Base-by-base conservation (phyloP, 345 rosid genomes). In the Limnanthes douglasii region DNA sequence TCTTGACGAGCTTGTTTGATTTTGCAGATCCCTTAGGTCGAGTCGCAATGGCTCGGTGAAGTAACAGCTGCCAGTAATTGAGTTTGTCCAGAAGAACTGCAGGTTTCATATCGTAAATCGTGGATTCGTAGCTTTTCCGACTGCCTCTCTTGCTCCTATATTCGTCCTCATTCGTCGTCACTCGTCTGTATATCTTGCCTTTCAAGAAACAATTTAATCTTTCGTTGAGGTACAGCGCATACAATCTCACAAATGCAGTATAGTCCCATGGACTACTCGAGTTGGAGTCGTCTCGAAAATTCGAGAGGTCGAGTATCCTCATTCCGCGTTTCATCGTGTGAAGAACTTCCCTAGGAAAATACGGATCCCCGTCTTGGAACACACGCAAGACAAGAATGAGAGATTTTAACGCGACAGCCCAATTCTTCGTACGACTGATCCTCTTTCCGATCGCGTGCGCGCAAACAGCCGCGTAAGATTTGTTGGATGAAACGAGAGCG, bases 371-470 rank as follows among this genome's bases (percentile, higher is more conserved):
- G 22, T 77, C 86, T 35, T 80, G 88, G 41, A 84, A 84, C 15
- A 84, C 58, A 14, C 70, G 42, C n/a, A 76, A 78, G 37, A 90
- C 67, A 11, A 90, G 86, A 65, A 74, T 61, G 4, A 90, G 58
- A 12, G 92, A 77, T 41, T 90, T 90, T 7, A 84, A 51, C 3
- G 86, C 95, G 8, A 84, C 94, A 24, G 67, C 64, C 98, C 98
- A 90, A 9, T 62, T 84, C 17, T 68, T 38, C 0, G 98, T 90
- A 31, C 73, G 66, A 11, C 84, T 69, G 2, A 90, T 65, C 4
- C 98, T 60, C 15, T 60, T 69, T 17, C 79, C 64, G 15, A 84
- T 64, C 14, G 56, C 70, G 16, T 62, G 58, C 7, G 92, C 92
- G 41, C 92, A 77, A 11, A 74, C 29, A 1, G 63, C 70, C 1